phyloP scores from a whole-genome alignment of 2,329 filamentous ascomycete genomes.

The Colletotrichum agaves region DNA sequence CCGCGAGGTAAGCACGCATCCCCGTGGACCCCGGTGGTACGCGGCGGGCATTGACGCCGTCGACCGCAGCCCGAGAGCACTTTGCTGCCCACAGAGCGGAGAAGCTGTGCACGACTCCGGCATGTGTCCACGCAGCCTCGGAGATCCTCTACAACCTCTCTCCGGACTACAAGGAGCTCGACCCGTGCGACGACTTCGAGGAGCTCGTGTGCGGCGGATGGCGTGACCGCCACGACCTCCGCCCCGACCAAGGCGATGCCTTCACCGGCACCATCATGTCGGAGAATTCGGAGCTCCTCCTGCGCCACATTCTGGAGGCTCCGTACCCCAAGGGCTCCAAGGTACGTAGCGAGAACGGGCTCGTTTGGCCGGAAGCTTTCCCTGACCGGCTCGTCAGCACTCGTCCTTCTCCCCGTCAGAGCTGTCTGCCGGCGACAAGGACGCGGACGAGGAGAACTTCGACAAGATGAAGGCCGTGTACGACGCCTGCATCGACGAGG shows the following conservation, averaged over 20 bases:
- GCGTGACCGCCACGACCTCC: constrained; percentile 71
- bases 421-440: constrained; percentile 49
- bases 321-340: constrained; percentile 58
- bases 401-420: constrained; percentile 59
- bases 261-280: constrained; percentile 71
- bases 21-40: too few species aligned
- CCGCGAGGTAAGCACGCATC: constrained; percentile 14
- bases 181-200: constrained; percentile 77
- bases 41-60: not conserved
- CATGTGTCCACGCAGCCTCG: constrained; percentile 46
- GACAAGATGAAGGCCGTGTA: constrained; percentile 73
- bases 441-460: constrained; percentile 71
- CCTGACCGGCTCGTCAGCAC: constrained; percentile 49
- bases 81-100: constrained; percentile 17
- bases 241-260: constrained; percentile 69
- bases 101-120: constrained; percentile 42
- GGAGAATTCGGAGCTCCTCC: constrained; percentile 67
- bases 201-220: constrained; percentile 76
- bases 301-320: constrained; percentile 72
- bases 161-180: constrained; percentile 66
- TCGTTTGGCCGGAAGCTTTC: constrained; percentile 12
- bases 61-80: not conserved
- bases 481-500: constrained; percentile 72
- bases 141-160: constrained; percentile 45
- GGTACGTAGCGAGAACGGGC: constrained; percentile 43